phyloP scores from a whole-genome alignment of 1,284 basidiomycete species.

The Inonotus obliquus region DNA sequence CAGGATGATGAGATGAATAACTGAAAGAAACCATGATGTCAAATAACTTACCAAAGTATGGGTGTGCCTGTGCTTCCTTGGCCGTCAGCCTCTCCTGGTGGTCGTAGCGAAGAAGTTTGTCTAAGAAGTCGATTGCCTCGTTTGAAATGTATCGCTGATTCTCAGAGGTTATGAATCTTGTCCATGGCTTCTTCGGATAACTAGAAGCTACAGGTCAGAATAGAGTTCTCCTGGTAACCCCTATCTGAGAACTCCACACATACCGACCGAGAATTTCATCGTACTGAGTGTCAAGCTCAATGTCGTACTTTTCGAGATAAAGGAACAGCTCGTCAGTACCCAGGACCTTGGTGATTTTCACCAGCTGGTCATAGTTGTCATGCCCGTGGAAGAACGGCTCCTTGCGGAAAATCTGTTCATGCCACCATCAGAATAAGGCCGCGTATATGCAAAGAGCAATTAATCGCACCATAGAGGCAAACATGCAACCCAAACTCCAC shows the following conservation, averaged over 20 bases:
- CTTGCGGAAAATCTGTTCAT: slow-evolving; percentile 68
- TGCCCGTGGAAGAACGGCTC: slow-evolving; percentile 90
- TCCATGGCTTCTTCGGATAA: slow-evolving; percentile 76
- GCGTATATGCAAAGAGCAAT: neutral
- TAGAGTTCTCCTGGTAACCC: slow-evolving; percentile 12
- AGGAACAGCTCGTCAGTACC: slow-evolving; percentile 80
- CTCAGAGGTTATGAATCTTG: slow-evolving; percentile 63
- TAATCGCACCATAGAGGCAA: slow-evolving; percentile 71
- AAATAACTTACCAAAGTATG: slow-evolving; percentile 61
- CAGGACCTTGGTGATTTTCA: slow-evolving; percentile 84
- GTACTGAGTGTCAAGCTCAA: slow-evolving; percentile 69
- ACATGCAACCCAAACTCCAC: slow-evolving; percentile 89
- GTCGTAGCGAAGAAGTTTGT: slow-evolving; percentile 81
- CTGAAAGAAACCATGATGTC: neutral
- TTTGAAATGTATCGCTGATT: slow-evolving; percentile 71
- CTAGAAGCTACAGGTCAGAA: slow-evolving; percentile 29
- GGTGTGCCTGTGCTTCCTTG: slow-evolving; percentile 68
- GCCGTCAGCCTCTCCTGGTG: slow-evolving; percentile 84
- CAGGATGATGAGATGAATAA: neutral
- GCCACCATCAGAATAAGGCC: neutral
- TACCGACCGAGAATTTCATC: slow-evolving; percentile 63
- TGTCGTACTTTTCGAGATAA: slow-evolving; percentile 68
- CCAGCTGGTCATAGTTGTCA: slow-evolving; percentile 87
- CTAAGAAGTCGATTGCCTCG: slow-evolving; percentile 78
- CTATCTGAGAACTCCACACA: slow-evolving; percentile 20